phyloP scores from a whole-genome alignment of 2,329 filamentous ascomycete genomes.

The Zasmidium citrigriseum region DNA sequence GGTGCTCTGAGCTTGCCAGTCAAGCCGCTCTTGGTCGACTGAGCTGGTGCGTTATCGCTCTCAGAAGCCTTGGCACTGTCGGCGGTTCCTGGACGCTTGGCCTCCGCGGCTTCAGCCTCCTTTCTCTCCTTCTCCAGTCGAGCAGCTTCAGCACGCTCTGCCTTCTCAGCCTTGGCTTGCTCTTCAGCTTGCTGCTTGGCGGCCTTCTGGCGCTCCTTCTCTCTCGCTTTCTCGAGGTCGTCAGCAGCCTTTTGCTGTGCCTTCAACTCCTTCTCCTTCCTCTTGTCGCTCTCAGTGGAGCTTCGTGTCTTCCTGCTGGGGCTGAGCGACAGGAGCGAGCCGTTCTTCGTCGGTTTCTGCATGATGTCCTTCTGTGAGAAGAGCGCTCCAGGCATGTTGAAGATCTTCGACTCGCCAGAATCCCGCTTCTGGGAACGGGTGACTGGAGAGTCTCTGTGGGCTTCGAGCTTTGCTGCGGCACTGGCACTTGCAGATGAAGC shows the following conservation, averaged over 20 bases:
- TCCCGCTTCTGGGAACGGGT: slow-evolving; percentile 17
- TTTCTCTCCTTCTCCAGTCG: slow-evolving; percentile 38
- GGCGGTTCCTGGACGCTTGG: slow-evolving; percentile 30
- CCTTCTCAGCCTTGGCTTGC: slow-evolving; percentile 38
- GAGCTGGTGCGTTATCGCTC: slow-evolving; percentile 61
- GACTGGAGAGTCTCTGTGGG: slow-evolving; percentile 31
- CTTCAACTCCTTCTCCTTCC: slow-evolving; percentile 61
- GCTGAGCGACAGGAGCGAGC: slow-evolving; percentile 30
- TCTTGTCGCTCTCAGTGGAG: slow-evolving; percentile 64
- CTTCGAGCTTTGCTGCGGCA: slow-evolving; percentile 60
- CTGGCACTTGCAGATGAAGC: slow-evolving; percentile 68
- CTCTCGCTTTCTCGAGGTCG: slow-evolving; percentile 67
- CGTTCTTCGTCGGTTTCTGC: slow-evolving; percentile 24
- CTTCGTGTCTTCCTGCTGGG: slow-evolving; percentile 55
- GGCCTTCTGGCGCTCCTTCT: slow-evolving; percentile 71
- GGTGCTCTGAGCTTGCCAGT: slow-evolving; percentile 38
- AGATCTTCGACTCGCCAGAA: slow-evolving; percentile 21
- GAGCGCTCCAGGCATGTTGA: slow-evolving; percentile 36
- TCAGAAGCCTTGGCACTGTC: slow-evolving; percentile 45
- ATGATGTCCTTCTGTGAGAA: slow-evolving; percentile 31
- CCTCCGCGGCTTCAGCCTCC: slow-evolving; percentile 9
- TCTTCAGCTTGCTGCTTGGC: slow-evolving; percentile 55
- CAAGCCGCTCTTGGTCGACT: slow-evolving; percentile 52
- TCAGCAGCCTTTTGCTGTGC: slow-evolving; percentile 64
- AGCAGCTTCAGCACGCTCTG: slow-evolving; percentile 38